These are phyloP conservation scores for Madurella mycetomatis DNA, from an alignment of 2,329 filamentous ascomycete genomes.

Conservation along the genomic window DNA sequence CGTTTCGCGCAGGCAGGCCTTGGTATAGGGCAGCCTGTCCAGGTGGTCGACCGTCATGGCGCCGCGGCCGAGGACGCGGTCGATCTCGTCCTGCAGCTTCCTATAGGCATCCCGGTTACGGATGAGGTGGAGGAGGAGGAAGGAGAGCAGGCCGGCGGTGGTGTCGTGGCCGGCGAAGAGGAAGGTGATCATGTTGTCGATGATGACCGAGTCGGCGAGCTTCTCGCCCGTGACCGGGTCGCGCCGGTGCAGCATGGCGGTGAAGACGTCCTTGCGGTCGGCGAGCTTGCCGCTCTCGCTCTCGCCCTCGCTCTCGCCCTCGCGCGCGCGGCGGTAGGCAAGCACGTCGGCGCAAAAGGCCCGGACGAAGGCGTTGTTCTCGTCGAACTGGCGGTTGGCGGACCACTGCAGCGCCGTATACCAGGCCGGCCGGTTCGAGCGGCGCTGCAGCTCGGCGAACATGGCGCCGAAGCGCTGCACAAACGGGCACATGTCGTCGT, in stretches of 20 bases:
- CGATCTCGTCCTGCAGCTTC: constrained; percentile 64
- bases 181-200: constrained; percentile 69
- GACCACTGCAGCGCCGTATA: too few species aligned
- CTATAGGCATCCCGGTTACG: constrained; percentile 56
- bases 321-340: constrained; percentile 51
- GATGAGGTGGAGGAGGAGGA: constrained; percentile 60
- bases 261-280: constrained; percentile 60
- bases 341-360: constrained; percentile 58
- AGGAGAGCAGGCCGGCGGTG: constrained; percentile 62
- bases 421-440: constrained; percentile 40
- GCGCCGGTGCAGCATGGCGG: constrained; percentile 63
- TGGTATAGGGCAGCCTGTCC: constrained; percentile 54
- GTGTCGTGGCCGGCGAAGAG: constrained; percentile 70
- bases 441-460: constrained; percentile 51
- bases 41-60: constrained; percentile 58
- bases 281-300: too few species aligned
- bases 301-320: too few species aligned
- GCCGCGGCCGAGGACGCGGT: constrained; percentile 56
- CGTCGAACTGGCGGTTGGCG: too few species aligned
- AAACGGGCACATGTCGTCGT: constrained; percentile 65
- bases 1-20: constrained; percentile 61
- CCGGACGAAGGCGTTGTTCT: constrained; percentile 25
- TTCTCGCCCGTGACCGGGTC: constrained; percentile 64
- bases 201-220: constrained; percentile 59
- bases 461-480: constrained; percentile 62